Conservation (phyloP, 2,329 filamentous ascomycete genomes). For the Aphanoascus verrucosus region DNA sequence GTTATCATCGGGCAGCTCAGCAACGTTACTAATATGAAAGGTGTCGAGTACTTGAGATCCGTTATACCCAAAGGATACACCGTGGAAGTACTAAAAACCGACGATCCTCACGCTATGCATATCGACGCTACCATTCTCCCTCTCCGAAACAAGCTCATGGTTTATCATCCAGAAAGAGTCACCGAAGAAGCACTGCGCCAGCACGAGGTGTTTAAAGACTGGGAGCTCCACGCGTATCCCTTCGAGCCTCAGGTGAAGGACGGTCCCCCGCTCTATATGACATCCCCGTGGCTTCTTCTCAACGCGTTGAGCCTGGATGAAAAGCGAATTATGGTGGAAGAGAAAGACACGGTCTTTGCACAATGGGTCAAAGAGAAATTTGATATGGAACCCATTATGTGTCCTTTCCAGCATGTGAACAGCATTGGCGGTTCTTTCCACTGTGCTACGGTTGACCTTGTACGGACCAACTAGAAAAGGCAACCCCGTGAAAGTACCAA, state of each 20-base stretch:
- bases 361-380: slow-evolving; percentile 13
- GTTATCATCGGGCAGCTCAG: slow-evolving; percentile 25
- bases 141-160: slow-evolving; percentile 21
- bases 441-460: slow-evolving; percentile 12
- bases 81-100: slow-evolving; percentile 22
- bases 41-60: slow-evolving; percentile 24
- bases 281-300: slow-evolving; percentile 21
- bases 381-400: slow-evolving; percentile 19
- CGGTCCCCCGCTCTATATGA: slow-evolving; percentile 23
- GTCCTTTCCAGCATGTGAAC: slow-evolving; percentile 26
- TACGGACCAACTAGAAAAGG: background rate
- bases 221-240: slow-evolving; percentile 23
- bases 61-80: slow-evolving; percentile 22
- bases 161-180: slow-evolving; percentile 22
- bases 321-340: slow-evolving; percentile 22
- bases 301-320: slow-evolving; percentile 23
- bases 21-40: slow-evolving; percentile 26
- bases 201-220: slow-evolving; percentile 21
- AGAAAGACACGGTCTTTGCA: slow-evolving; percentile 16
- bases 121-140: slow-evolving; percentile 27
- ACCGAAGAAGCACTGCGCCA: slow-evolving; percentile 18
- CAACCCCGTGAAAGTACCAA: too few species aligned
- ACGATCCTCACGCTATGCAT: slow-evolving; percentile 25
- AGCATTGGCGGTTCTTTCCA: slow-evolving; percentile 25
- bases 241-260: slow-evolving; percentile 15